These are phyloP conservation scores for Stagonosporopsis vannaccii DNA, from an alignment of 2,329 filamentous ascomycete species.

Conservation along the genomic window DNA sequence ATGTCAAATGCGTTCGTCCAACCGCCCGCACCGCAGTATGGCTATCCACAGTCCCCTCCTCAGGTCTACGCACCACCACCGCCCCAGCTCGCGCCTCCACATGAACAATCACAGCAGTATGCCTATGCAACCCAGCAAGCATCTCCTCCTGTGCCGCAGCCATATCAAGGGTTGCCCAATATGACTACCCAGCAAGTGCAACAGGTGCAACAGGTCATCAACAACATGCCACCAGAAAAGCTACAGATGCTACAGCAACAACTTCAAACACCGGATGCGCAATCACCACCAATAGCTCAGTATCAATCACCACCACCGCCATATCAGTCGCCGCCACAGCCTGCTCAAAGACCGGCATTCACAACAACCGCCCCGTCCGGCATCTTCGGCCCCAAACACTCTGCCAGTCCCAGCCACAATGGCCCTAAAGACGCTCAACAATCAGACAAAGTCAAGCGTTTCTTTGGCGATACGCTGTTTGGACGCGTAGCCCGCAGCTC, in stretches of 20 bases:
- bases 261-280: conserved; percentile 21
- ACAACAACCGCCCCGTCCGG: conserved; percentile 36
- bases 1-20: conserved; percentile 22
- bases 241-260: conserved; percentile 41
- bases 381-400: conserved; percentile 34
- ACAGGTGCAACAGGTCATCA: conserved; percentile 40
- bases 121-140: conserved; percentile 25
- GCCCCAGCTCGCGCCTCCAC: conserved; percentile 9
- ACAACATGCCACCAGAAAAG: conserved; percentile 43
- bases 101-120: conserved; percentile 13
- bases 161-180: conserved; percentile 30
- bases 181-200: conserved; percentile 40
- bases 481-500: conserved; percentile 47
- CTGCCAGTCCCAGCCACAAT: conserved; percentile 25
- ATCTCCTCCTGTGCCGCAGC: conserved; percentile 22
- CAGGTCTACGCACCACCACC: conserved; percentile 5
- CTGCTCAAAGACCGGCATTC: conserved; percentile 27
- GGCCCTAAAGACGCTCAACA: conserved; percentile 40
- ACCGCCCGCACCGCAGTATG: conserved; percentile 22
- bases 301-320: conserved; percentile 9
- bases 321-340: conserved; percentile 24
- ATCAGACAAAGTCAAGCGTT: conserved; percentile 41
- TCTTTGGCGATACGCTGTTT: conserved; percentile 49
- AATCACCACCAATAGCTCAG: conserved; percentile 22
- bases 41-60: conserved; percentile 25